A percentile compares a stretch with the other conserved stretches of the same genome.
These are phyloP conservation scores for Capronia coronata DNA, from an alignment of 2,329 filamentous ascomycete species.

Conservation along the genomic window DNA sequence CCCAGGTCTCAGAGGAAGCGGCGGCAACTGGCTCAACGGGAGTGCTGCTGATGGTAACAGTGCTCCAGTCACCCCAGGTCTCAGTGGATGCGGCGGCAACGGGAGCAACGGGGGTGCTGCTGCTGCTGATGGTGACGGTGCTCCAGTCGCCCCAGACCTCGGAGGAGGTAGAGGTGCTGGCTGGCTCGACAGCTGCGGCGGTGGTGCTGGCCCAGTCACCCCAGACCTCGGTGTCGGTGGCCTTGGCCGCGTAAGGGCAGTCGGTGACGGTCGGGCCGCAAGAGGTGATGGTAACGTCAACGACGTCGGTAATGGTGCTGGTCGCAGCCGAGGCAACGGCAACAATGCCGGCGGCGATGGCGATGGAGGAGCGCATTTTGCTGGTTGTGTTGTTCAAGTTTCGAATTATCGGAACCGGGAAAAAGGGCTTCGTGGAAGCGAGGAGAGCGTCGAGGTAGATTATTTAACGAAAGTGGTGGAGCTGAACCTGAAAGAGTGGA, in stretches of 20 bases:
- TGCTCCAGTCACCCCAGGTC: constrained; percentile 7
- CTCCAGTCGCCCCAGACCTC: constrained; percentile 2
- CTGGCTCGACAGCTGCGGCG: constrained; percentile 8
- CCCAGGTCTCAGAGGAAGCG: constrained; percentile 3
- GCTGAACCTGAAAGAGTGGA: constrained; percentile 29
- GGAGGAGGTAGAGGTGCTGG: constrained; percentile 4
- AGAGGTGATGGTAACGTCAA: constrained; percentile 57
- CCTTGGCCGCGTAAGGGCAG: constrained; percentile 39
- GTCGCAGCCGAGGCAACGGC: constrained; percentile 29
- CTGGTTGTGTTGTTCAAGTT: constrained; percentile 14
- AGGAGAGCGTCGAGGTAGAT: constrained; percentile 8
- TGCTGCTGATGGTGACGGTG: neutral
- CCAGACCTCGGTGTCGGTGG: constrained; percentile 7
- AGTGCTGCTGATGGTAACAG: constrained; percentile 10
- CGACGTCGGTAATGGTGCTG: constrained; percentile 51
- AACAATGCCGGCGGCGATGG: constrained; percentile 35
- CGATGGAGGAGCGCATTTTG: constrained; percentile 31
- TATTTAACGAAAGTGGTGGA: constrained; percentile 26
- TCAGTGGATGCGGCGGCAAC: no score
- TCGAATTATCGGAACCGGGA: constrained; percentile 19
- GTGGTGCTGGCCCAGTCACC: constrained; percentile 16
- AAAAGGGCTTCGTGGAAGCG: constrained; percentile 14
- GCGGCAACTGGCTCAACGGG: constrained; percentile 1
- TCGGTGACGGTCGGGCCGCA: constrained; percentile 56
- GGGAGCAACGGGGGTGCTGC: no score